phyloP scores from a whole-genome alignment of 768 basidiomycete genomes.

The Tylopilus cervinicoccineus region DNA sequence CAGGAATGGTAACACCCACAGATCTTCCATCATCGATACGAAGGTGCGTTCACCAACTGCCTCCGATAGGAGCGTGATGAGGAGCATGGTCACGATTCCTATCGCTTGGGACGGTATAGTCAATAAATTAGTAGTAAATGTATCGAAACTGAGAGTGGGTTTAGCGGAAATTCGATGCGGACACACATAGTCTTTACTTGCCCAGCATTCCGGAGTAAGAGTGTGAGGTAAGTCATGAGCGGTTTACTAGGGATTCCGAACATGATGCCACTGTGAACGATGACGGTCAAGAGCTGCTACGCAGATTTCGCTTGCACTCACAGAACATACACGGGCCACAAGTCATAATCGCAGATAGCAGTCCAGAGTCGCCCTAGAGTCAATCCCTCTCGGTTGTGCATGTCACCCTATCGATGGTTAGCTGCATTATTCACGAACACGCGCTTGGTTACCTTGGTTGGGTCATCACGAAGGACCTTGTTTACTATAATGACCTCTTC shows the following conservation, averaged over 20 bases:
- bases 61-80: constrained; percentile 49
- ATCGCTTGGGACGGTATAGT: constrained; percentile 52
- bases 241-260: constrained; percentile 48
- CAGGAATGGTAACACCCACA: constrained; percentile 62
- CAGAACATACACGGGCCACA: constrained; percentile 66
- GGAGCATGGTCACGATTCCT: constrained; percentile 50
- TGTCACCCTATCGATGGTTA: constrained; percentile 33
- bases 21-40: constrained; percentile 48
- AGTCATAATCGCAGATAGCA: constrained; percentile 56
- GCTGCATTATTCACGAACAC: neutral
- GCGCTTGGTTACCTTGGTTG: constrained; percentile 40
- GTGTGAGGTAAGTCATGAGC: constrained; percentile 54
- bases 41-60: constrained; percentile 49
- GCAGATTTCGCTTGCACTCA: neutral
- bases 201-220: constrained; percentile 55
- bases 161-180: neutral
- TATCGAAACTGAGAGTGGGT: constrained; percentile 42
- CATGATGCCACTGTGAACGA: constrained; percentile 40
- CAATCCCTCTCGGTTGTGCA: constrained; percentile 68
- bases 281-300: neutral
- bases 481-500: constrained; percentile 60
- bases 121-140: constrained; percentile 57
- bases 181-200: constrained; percentile 5
- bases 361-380: constrained; percentile 46
- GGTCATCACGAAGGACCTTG: constrained; percentile 61